Conservation (phyloP, 345 rosid genomes). For the Eucalyptus polybractea region DNA sequence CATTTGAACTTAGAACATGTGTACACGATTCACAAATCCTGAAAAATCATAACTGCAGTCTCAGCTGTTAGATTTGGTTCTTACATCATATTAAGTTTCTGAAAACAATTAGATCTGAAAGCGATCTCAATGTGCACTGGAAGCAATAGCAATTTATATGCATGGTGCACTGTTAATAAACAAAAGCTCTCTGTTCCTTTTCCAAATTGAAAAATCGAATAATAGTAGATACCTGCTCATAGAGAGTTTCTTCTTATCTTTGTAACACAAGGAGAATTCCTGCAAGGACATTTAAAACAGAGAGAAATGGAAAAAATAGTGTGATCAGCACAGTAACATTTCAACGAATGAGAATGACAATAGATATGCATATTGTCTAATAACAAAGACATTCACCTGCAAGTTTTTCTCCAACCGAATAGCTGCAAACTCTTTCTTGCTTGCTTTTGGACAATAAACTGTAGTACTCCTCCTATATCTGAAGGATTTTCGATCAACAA, state of each 20-base stretch:
- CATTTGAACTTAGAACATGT: not conserved
- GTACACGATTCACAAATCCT: not conserved
- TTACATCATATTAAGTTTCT: not conserved
- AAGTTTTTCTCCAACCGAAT: not conserved
- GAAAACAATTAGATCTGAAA: not conserved
- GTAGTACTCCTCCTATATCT: not conserved
- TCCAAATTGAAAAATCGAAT: not conserved
- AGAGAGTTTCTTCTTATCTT: not conserved
- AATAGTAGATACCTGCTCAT: not conserved
- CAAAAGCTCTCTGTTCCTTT: not conserved
- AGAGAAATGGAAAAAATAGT: not conserved
- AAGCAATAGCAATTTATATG: not conserved
- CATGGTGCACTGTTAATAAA: not conserved
- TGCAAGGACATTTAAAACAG: not conserved
- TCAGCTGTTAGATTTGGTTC: not conserved
- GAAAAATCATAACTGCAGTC: not conserved
- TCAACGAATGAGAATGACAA: not conserved
- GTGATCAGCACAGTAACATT: not conserved
- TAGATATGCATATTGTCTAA: not conserved
- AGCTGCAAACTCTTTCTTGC: not conserved
- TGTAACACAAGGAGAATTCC: not conserved
- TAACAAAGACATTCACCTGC: not conserved
- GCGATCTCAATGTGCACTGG: rapidly evolving
- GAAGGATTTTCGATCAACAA: not conserved
- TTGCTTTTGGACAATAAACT: not conserved